Percentiles rank a stretch among this genome's conserved stretches.
These are phyloP conservation scores for Saccharomycopsis vini DNA, from an alignment of 805 yeast species.

Conservation along the genomic window DNA sequence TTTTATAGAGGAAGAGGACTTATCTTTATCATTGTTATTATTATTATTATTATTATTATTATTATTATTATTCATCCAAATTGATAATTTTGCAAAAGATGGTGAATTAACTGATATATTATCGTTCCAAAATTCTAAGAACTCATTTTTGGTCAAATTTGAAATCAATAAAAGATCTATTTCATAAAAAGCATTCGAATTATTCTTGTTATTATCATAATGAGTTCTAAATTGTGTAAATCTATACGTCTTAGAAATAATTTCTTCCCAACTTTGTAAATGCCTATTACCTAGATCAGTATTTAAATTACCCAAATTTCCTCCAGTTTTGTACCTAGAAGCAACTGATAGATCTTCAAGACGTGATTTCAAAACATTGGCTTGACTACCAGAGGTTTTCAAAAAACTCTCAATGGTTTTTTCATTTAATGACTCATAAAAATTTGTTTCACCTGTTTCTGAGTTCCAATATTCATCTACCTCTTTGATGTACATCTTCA, in stretches of 20 bases:
- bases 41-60: not conserved
- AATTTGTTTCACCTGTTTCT: constrained; percentile 13
- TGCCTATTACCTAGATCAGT: constrained; percentile 31
- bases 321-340: constrained; percentile 21
- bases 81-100: constrained; percentile 33
- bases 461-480: constrained; percentile 17
- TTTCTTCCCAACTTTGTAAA: constrained; percentile 40
- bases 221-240: constrained; percentile 26
- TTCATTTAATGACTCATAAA: constrained; percentile 13
- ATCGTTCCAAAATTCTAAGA: constrained; percentile 29
- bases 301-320: constrained; percentile 18
- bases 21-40: constrained; percentile 22
- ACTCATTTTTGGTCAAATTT: constrained; percentile 26
- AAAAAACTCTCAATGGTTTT: not conserved
- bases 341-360: constrained; percentile 24
- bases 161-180: constrained; percentile 29
- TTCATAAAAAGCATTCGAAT: constrained; percentile 22
- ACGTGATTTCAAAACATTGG: no score
- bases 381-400: not conserved
- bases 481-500: constrained; percentile 22
- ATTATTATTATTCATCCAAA: constrained; percentile 14
- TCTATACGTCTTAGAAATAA: constrained; percentile 34
- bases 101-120: constrained; percentile 31
- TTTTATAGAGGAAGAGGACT: no score
- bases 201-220: constrained; percentile 21